phyloP scores from a whole-genome alignment of 1,284 basidiomycete genomes.

The Leccinum ponderosum region DNA sequence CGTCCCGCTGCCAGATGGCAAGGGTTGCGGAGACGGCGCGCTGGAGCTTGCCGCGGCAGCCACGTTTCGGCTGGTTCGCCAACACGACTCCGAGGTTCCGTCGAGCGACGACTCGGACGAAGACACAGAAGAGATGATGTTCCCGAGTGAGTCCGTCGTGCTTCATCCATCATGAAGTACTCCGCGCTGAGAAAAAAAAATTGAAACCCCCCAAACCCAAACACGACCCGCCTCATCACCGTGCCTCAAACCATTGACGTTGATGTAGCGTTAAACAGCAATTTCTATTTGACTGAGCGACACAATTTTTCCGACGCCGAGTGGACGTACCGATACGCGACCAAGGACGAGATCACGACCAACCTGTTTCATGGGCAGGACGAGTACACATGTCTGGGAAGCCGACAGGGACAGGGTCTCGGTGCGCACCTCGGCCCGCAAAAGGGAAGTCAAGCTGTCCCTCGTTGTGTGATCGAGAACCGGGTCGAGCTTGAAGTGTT shows the following conservation, averaged over 20 bases:
- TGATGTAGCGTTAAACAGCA: constrained; percentile 22
- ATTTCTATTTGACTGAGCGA: constrained; percentile 20
- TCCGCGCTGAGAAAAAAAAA: constrained; percentile 11
- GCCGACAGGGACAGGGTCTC: not conserved
- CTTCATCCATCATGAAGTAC: not conserved
- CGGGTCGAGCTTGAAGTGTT: constrained; percentile 3
- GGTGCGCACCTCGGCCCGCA: not conserved
- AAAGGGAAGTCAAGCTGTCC: constrained; percentile 2
- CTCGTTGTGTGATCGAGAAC: constrained; percentile 9
- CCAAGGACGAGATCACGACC: constrained; percentile 28
- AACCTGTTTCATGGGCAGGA: constrained; percentile 26
- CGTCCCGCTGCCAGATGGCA: not conserved
- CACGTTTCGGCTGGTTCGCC: not conserved
- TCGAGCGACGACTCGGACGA: constrained; percentile 22
- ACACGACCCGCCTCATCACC: not conserved
- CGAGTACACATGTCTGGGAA: constrained; percentile 9
- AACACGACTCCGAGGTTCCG: constrained; percentile 4
- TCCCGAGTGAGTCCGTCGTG: constrained; percentile 25
- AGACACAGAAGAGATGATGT: constrained; percentile 20
- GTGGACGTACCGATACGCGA: constrained; percentile 36
- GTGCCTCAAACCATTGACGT: not conserved
- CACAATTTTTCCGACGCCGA: constrained; percentile 3
- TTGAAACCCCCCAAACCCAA: not conserved
- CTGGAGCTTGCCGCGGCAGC: constrained; percentile 1
- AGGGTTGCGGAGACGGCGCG: constrained; percentile 2